Base-by-base conservation (phyloP, 805 yeast genomes). In the Saccharomycopsis selenospora region DNA sequence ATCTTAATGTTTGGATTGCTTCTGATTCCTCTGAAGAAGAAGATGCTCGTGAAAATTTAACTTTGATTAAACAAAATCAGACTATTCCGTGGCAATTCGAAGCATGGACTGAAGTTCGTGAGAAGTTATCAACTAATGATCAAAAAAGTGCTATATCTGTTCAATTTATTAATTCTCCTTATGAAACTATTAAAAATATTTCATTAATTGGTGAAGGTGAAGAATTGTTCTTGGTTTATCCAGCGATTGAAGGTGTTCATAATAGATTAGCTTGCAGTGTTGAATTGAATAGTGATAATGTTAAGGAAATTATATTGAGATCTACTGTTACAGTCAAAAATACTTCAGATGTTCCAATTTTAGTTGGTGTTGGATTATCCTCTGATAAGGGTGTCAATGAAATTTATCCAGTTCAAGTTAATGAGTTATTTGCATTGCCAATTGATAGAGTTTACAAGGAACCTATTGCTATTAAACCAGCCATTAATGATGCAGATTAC, bases 21-120 rank as follows among this genome's bases (percentile, higher is more conserved):
- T 55, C 65, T 43, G 70, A 66, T 7, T 58, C 61, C 26, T 58
- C 59, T 3, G 61, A 63, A 2, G 60, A 55, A 24, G 56, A 54
- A 11, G 27, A 14, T 2, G 8, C 43, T 11, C 26, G 44, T 18
- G 13, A 18, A 2, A 48, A 48, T 28, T 13, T 42, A 26, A 68
- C 72, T 0, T 33, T 57, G 0, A 59, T 85, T 13, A 63, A 67
- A 36, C 70, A 79, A 45, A 75, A 76, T 1, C 77, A 75, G 3
- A 63, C 65, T 3, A 61, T 77, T 3, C 83, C 86, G 1, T 93
- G 98, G 97, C 80, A 89, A 36, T 95, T 95, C 68, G 95, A 90
- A 58, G 96, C 91, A 60, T 93, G 98, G 97, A 73, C 86, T 53
- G 73, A 73, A 26, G 76, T 89, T 22, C 80, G 99, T 63, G 96